Evolutionary conservation across 23 red algal species (phyloP).

Genomic region (Agarophyton chilense): DNA sequence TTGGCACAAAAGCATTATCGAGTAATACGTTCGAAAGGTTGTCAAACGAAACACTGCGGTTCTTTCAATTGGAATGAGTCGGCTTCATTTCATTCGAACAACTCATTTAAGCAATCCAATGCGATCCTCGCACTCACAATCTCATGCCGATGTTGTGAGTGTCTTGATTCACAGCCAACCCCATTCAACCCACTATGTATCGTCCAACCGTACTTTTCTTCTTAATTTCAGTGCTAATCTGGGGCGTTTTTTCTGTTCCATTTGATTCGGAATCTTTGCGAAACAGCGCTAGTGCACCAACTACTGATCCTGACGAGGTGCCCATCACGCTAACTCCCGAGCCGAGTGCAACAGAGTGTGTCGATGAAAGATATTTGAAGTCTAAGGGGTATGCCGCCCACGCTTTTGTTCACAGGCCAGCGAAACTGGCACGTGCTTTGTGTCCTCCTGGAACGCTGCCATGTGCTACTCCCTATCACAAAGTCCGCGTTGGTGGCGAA

Average conservation of each 20-base stretch:
- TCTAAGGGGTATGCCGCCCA: not conserved
- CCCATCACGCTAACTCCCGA: not conserved
- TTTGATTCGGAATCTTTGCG: not conserved
- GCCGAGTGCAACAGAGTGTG: not conserved
- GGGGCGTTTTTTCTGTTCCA: not conserved
- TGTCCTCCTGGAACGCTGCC: constrained; percentile 34
- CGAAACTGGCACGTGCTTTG: not conserved
- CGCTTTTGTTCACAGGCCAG: constrained; percentile 3
- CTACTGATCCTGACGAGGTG: not conserved
- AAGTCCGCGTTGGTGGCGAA: not conserved
- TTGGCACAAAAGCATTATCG: not conserved
- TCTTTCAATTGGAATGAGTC: not conserved
- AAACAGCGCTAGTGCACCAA: not conserved
- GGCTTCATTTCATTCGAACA: not conserved
- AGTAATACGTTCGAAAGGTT: not conserved
- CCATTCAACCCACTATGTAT: not conserved
- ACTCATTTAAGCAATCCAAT: not conserved
- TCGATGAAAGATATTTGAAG: constrained; percentile 11
- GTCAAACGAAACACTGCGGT: not conserved
- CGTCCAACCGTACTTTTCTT: not conserved
- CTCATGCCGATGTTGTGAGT: not conserved
- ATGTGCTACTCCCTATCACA: constrained; percentile 40
- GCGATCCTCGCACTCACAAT: not conserved
- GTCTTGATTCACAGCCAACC: not conserved
- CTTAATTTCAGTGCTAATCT: not conserved